phyloP scores from a whole-genome alignment of 495 filamentous ascomycete species.

The Penicillium fimorum region DNA sequence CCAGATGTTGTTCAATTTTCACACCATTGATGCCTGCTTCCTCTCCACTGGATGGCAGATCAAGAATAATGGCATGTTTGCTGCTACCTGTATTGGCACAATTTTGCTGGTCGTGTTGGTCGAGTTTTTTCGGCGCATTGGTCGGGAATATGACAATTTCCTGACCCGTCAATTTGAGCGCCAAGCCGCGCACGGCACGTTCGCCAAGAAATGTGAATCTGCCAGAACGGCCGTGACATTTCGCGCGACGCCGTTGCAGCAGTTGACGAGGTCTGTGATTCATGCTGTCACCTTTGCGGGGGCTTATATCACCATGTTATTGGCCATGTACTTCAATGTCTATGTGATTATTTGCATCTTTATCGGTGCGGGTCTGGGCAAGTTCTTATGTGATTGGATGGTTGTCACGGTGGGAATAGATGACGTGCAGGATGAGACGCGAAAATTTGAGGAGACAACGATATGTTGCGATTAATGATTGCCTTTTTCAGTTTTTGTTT shows the following conservation, averaged over 20 bases:
- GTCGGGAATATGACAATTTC: constrained; percentile 57
- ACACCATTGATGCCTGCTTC: constrained; percentile 65
- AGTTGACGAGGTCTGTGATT: constrained; percentile 54
- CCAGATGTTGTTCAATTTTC: constrained; percentile 73
- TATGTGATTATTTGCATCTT: constrained; percentile 62
- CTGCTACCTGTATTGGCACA: constrained; percentile 65
- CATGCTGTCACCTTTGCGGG: constrained; percentile 62
- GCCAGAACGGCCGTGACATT: constrained; percentile 27
- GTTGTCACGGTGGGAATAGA: constrained; percentile 19
- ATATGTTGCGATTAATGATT: constrained; percentile 10
- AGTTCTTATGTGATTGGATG: constrained; percentile 54
- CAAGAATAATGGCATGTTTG: constrained; percentile 57
- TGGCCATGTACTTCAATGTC: constrained; percentile 60
- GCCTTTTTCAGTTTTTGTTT: background rate
- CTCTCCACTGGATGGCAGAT: constrained; percentile 61
- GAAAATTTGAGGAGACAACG: constrained; percentile 12
- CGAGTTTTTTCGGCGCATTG: constrained; percentile 56
- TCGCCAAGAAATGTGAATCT: constrained; percentile 17
- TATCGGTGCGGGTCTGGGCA: constrained; percentile 55
- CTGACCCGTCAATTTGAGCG: constrained; percentile 46
- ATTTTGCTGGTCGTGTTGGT: constrained; percentile 59
- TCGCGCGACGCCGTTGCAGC: constrained; percentile 52
- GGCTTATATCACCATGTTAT: constrained; percentile 66
- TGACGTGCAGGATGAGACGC: constrained; percentile 7
- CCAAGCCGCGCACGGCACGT: constrained; percentile 20